A percentile compares a stretch with the other conserved stretches of the same genome.
These are phyloP conservation scores for Bisporella sp. DNA, from an alignment of 2,329 filamentous ascomycete genomes.

Conservation along the genomic window DNA sequence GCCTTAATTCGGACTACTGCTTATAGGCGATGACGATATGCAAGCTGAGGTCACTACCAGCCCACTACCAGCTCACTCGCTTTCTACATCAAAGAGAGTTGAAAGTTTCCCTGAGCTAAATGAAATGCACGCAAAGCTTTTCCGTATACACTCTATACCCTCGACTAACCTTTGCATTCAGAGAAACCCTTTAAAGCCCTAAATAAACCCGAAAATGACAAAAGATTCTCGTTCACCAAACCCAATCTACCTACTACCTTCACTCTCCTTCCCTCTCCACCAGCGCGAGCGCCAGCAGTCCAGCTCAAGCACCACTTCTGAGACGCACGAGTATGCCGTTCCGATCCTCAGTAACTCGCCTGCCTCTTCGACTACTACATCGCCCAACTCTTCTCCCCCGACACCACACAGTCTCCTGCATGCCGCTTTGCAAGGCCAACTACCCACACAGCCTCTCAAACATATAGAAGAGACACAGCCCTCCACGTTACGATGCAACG, in stretches of 20 bases:
- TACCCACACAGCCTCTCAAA: neutral
- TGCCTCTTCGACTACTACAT: slow-evolving; percentile 22
- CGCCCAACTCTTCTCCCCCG: slow-evolving; percentile 20
- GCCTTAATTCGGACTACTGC: no score
- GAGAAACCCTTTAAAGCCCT: neutral
- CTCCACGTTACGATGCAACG: slow-evolving; percentile 50
- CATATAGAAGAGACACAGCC: slow-evolving; percentile 38
- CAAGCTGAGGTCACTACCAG: no score
- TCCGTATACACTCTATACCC: no score
- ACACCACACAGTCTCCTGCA: slow-evolving; percentile 1
- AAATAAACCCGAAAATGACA: neutral
- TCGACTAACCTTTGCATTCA: no score
- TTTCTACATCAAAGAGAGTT: no score
- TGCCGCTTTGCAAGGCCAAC: neutral
- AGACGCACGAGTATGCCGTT: slow-evolving; percentile 14
- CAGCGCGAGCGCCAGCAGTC: slow-evolving; percentile 32
- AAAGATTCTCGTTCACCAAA: slow-evolving; percentile 26
- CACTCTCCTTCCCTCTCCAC: slow-evolving; percentile 34
- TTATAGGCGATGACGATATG: no score
- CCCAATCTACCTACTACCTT: slow-evolving; percentile 45
- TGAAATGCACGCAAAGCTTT: no score
- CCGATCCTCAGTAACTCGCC: slow-evolving; percentile 31
- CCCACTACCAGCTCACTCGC: no score
- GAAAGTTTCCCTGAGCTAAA: no score
- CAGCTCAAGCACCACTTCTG: slow-evolving; percentile 21